Base-by-base conservation (phyloP, 352 stramenopile genomes). In the Lagenidium sp. region DNA sequence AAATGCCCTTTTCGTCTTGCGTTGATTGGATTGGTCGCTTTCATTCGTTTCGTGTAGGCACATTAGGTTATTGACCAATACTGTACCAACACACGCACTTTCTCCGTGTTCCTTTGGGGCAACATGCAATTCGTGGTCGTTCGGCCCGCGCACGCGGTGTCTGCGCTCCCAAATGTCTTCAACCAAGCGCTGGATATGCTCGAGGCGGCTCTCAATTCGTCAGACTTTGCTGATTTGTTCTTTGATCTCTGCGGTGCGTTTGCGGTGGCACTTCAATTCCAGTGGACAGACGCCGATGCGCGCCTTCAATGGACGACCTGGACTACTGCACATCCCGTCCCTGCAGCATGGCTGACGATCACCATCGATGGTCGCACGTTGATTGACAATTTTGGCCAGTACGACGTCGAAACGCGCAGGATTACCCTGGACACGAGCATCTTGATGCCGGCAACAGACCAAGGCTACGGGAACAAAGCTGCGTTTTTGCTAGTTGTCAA, bases 231-330 rank as follows among this genome's bases (percentile, higher is more conserved):
- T 18, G 34, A 39, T 18, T 39, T 39, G 34, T 39, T 39, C 34
- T 39, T 39, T 18, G 34, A 39, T 39, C 34, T 39, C 34, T 39
- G 34, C 34, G 1, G 34, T 39, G 34, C 34, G 34, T 39, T 39
- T 18, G 34, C 34, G n/a, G 34, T 39, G 34, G 34, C 34, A 39
- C 34, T 39, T 39, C 34, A 39, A 39, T 39, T 39, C 34, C 34
- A 39, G 34, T 39, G 34, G 34, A 39, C 34, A 39, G 34, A 39
- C n/a, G 34, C 34, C 34, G 34, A 39, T 39, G 34, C 34, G 34
- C 34, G 34, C 12, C 13, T 21, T 39, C 34, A 39, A 16, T 39
- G 34, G 34, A 39, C n/a, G 34, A 39, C 34, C 8, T 39, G 34
- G 34, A 39, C 34, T 21, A 2, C 34, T 39, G 34, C 34, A 39